phyloP scores from a whole-genome alignment of 2,329 filamentous ascomycete genomes.

The Sarocladium kiliense region DNA sequence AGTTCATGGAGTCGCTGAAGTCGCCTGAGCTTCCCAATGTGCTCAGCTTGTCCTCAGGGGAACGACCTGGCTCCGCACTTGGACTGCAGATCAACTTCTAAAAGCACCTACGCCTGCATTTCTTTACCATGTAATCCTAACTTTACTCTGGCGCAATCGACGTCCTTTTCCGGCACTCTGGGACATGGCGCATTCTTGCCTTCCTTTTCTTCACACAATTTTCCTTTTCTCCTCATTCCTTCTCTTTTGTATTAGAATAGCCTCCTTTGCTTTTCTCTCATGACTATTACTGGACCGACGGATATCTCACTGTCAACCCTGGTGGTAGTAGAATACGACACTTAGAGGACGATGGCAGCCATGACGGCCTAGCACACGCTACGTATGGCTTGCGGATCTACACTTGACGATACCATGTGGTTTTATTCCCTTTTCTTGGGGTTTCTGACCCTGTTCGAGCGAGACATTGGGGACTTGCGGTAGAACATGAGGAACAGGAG shows the following conservation, averaged over 20 bases:
- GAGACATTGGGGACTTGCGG: not conserved
- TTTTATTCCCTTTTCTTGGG: not conserved
- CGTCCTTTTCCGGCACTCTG: no score
- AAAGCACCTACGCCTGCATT: not conserved
- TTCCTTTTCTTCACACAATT: constrained; percentile 8
- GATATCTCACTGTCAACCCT: not conserved
- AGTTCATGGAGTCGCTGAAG: constrained; percentile 31
- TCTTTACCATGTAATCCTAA: not conserved
- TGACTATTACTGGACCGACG: not conserved
- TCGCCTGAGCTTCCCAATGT: constrained; percentile 7
- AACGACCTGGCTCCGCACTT: constrained; percentile 17
- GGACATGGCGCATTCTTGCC: not conserved
- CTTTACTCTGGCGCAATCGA: not conserved
- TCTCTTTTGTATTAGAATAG: not conserved
- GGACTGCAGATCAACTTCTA: constrained; percentile 13
- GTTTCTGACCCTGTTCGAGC: not conserved
- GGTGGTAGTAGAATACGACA: not conserved
- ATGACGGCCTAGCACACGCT: not conserved
- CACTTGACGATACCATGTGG: not conserved
- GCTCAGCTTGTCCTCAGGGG: constrained; percentile 15
- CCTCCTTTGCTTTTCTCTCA: not conserved
- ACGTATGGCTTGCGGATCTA: not conserved
- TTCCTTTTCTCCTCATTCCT: constrained; percentile 9
- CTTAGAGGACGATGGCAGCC: not conserved
- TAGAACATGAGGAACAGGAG: no score